Evolutionary conservation across 768 basidiomycete genomes (phyloP).

Genomic region (Mycena epipterygia): DNA sequence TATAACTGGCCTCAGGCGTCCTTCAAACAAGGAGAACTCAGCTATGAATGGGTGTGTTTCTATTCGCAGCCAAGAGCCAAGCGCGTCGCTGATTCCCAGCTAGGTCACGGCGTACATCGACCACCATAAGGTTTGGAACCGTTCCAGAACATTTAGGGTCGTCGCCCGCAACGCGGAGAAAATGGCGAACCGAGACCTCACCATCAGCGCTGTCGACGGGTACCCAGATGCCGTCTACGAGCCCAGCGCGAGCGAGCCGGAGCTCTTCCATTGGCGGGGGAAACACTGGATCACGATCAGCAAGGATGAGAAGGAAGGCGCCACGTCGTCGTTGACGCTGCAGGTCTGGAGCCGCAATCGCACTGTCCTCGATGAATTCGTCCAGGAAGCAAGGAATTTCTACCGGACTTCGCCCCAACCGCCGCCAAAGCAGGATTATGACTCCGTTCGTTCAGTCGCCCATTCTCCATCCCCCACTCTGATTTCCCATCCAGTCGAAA

Average conservation of each 20-base stretch:
- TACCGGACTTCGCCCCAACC: slow-evolving; percentile 26
- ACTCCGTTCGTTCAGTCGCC: slow-evolving; percentile 1
- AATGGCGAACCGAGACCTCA: slow-evolving; percentile 34
- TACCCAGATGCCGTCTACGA: slow-evolving; percentile 34
- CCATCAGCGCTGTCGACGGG: slow-evolving; percentile 26
- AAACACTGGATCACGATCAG: slow-evolving; percentile 35
- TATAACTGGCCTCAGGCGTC: slow-evolving; percentile 17
- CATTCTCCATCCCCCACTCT: not conserved
- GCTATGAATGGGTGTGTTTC: slow-evolving; percentile 26
- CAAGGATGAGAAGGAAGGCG: slow-evolving; percentile 37
- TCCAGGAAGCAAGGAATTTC: slow-evolving; percentile 33
- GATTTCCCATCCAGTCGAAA: slow-evolving; percentile 28
- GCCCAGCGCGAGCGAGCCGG: slow-evolving; percentile 31
- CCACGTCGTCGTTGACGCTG: slow-evolving; percentile 25
- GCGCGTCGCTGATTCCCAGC: not conserved
- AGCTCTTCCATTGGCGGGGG: slow-evolving; percentile 34
- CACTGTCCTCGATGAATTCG: slow-evolving; percentile 36
- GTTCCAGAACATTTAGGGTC: slow-evolving; percentile 36
- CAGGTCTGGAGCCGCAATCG: slow-evolving; percentile 38
- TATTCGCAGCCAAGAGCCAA: not conserved
- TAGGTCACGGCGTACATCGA: slow-evolving; percentile 34
- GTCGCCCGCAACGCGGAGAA: slow-evolving; percentile 30
- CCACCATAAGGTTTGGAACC: slow-evolving; percentile 38
- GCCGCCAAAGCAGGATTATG: slow-evolving; percentile 33
- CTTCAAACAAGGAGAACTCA: slow-evolving; percentile 35